These are phyloP conservation scores for Boletus pseudo-olivaceus DNA, from an alignment of 768 basidiomycete species.

Conservation along the genomic window DNA sequence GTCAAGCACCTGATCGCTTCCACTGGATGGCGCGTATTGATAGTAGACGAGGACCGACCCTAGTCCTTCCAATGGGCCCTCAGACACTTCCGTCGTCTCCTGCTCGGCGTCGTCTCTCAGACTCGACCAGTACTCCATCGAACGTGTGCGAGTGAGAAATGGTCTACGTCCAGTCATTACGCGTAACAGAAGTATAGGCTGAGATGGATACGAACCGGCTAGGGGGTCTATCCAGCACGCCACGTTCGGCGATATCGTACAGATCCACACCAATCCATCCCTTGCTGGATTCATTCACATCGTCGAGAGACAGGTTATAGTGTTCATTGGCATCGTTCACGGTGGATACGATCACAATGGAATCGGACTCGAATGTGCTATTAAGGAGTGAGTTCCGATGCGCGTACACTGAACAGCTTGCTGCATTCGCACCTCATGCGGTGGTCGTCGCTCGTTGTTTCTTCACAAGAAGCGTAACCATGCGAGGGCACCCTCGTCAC, in stretches of 20 bases:
- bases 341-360: neutral
- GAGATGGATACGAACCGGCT: constrained; percentile 7
- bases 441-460: neutral
- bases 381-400: neutral
- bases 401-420: neutral
- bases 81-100: neutral
- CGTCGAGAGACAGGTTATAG: constrained; percentile 5
- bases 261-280: neutral
- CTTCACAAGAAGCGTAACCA: neutral
- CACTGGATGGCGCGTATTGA: neutral
- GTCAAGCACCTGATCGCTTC: neutral
- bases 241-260: constrained; percentile 6
- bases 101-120: neutral
- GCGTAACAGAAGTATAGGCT: no score
- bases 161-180: neutral
- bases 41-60: neutral
- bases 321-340: neutral
- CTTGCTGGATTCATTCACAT: neutral
- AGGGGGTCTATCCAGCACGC: neutral
- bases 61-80: neutral
- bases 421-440: neutral
- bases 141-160: neutral
- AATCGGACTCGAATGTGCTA: neutral
- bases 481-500: neutral
- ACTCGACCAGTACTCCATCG: neutral